These are phyloP conservation scores for Viola odorata DNA, from an alignment of 345 rosid genomes.

Conservation along the genomic window DNA sequence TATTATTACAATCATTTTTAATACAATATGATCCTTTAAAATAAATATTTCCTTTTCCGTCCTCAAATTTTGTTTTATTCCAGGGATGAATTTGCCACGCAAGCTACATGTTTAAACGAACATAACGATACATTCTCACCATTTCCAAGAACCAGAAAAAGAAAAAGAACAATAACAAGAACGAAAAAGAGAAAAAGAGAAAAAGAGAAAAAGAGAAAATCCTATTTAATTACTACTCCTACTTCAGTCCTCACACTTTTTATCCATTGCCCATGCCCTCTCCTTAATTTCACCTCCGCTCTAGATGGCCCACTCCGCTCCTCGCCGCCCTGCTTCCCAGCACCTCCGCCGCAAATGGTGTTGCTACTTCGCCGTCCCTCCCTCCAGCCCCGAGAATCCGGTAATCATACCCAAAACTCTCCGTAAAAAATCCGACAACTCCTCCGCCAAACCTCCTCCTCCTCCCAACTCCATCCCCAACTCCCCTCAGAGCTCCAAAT, in stretches of 20 bases:
- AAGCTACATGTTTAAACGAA: too few relatives aligned
- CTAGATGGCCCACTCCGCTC: background rate
- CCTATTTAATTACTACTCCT: background rate
- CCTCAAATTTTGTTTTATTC: too few relatives aligned
- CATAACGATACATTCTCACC: background rate
- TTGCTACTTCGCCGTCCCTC: constrained; percentile 67
- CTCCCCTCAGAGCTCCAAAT: constrained; percentile 56
- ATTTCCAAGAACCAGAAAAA: background rate
- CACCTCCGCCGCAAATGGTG: constrained; percentile 61
- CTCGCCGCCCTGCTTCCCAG: constrained; percentile 9
- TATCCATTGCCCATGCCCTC: too few relatives aligned
- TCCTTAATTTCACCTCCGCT: background rate
- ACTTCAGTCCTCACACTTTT: too few relatives aligned
- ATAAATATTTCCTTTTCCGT: too few relatives aligned
- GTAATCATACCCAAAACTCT: constrained; percentile 27
- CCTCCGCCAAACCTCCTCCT: too few relatives aligned
- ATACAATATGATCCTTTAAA: too few relatives aligned
- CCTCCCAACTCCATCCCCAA: constrained; percentile 20
- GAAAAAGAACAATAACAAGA: background rate
- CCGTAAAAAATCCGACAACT: constrained; percentile 30
- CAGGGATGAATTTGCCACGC: too few relatives aligned
- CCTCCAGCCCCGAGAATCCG: constrained; percentile 68
- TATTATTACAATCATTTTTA: too few relatives aligned
- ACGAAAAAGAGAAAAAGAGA: background rate
- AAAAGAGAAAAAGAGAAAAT: background rate